These are phyloP conservation scores for Candida jianshihensis DNA, from an alignment of 805 yeast species.

Conservation along the genomic window DNA sequence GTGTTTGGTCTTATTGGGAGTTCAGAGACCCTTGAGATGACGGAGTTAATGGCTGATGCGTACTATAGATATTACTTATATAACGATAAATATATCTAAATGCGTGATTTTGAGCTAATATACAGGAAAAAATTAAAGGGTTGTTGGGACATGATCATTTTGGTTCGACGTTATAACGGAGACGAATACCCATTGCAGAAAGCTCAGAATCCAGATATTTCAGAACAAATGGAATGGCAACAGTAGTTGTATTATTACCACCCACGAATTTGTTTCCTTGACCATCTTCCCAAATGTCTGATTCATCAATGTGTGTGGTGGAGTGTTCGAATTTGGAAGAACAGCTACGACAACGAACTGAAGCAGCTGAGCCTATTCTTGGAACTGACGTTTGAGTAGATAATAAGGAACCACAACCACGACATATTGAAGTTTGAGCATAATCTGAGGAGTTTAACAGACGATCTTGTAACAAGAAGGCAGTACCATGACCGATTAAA, in stretches of 20 bases:
- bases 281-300: constrained; percentile 95
- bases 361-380: constrained; percentile 73
- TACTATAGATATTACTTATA: too few species aligned
- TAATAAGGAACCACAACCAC: constrained; percentile 86
- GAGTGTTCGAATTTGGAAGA: constrained; percentile 62
- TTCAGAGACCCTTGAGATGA: too few species aligned
- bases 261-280: constrained; percentile 88
- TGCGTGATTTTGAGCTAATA: too few species aligned
- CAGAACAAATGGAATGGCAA: constrained; percentile 94
- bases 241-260: constrained; percentile 89
- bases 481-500: constrained; percentile 95
- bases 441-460: constrained; percentile 92
- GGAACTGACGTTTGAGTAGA: constrained; percentile 90
- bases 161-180: constrained; percentile 83
- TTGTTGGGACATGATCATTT: too few species aligned
- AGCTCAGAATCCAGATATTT: constrained; percentile 92
- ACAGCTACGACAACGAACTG: constrained; percentile 86
- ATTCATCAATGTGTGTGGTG: constrained; percentile 48
- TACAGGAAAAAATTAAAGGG: too few species aligned
- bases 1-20: too few species aligned
- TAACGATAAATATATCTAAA: too few species aligned
- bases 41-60: too few species aligned
- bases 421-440: constrained; percentile 85
- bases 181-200: constrained; percentile 94
- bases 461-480: constrained; percentile 90